Evolutionary conservation across 2,329 filamentous ascomycete genomes (phyloP), one percentile per base, ranked within the genome.

Genomic region (Curvularia sp.): DNA sequence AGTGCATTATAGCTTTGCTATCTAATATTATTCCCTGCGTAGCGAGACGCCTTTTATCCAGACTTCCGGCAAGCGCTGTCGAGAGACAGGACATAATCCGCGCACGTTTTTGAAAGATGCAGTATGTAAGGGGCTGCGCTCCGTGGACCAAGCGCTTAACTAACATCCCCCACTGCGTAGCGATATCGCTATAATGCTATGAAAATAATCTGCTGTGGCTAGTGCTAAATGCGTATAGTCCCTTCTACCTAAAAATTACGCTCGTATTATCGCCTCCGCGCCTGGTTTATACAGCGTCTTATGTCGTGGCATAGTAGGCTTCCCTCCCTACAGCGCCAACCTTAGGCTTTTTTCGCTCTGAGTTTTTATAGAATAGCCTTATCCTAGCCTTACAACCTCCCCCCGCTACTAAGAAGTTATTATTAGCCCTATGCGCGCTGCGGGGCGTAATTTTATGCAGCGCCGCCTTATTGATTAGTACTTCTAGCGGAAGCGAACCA

Each of bases 281-380:
- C 53, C 38, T 43, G 47, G 51, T 56, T 46, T 56, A 28, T 46
- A 56, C 27, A 51, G 38, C 38, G 53, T 39, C 41, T 52, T 48
- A 1, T 53, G 1, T 42, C 48, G 55, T 57, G 13, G 21, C 48
- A 32, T 52, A 53, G 39, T 23, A 57, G 28, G 23, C 49, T 48
- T 57, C 49, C 30, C 42, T 52, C 30, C 48, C 30, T 23, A 48
- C 41, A 57, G 55, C 55, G 42, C 41, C 49, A 52, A 53, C 39
- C 39, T 53, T n/a, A 53, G 53, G 53, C 46, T 39, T 39, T 56
- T 46, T n/a, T 46, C 28, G 30, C 38, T 56, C 53, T 27, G 13
- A 38, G 23, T 49, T 43, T 48, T 52, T 28, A 28, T 52, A 57
- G 39, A 57, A 57, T 42, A 48, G 19, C 41, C 42, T 53, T 48